Base-by-base conservation (phyloP, 805 yeast species). In the Monosporozyma servazzii region DNA sequence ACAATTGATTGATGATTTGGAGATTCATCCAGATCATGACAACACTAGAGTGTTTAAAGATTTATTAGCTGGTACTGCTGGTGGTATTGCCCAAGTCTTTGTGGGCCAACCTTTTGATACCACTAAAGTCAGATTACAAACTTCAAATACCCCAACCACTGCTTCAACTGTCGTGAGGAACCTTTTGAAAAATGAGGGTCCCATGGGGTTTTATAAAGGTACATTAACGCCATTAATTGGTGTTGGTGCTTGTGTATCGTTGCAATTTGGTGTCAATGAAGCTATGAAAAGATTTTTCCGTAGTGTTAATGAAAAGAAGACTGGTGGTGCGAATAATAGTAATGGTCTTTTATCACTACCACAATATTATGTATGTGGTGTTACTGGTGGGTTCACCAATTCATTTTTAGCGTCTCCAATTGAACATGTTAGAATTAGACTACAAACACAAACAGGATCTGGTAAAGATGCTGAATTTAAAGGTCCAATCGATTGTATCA, bases 101-200 rank as follows among this genome's bases (percentile, higher is more conserved):
- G 86, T 85, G 6, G 99, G 98, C 25, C 98, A 93, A 70, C 97
- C 98, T 11, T 90, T 90, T 62, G 98, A 89, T 67, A 87, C 96
- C 10, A 87, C 93, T 39, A 91, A 91, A 70, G 98, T 93, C 21
- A 77, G 98, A 51, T 75, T 91, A 48, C 98, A 93, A 63, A 83
- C 95, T 3, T 88, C 93, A 2, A 80, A 80, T 48, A 89, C 93
- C 1, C 82, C 88, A 2, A 82, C 82, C 39, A 58, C 63, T 4
- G 84, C 96, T 0, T 61, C 79, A 51, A 95, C 88, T 58, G 97
- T 89, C 8, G 82, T 89, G 21, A 78, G 76, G 64, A 77, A 81
- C 59, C 74, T 93, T 53, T 44, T 91, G 45, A 72, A 75, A 48
- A 82, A 86, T 53, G 99, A 93, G 68, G 99, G 99, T 3, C 77